Evolutionary conservation across 2,329 filamentous ascomycete genomes (phyloP), one percentile per base, ranked within the genome.

Genomic region (Exophiala sp.): DNA sequence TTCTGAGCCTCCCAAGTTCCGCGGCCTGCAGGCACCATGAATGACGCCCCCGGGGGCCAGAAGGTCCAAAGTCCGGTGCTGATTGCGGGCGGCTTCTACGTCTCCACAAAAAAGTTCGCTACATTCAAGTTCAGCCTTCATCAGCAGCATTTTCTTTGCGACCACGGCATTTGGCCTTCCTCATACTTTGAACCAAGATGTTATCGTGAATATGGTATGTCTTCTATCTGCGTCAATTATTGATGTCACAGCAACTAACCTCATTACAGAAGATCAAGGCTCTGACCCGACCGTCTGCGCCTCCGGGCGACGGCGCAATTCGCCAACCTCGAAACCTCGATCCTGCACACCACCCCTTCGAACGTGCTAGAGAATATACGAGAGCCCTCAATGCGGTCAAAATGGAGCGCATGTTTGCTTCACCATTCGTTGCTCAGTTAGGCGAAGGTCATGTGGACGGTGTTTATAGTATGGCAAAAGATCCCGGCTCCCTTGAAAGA

Each of bases 361-460:
- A 95, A 70, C 79, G 88, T 63, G 90, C 90, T 40, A 77, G 89
- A 68, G 90, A 95, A 72, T 91, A 89, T 65, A 88, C 83, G 11
- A 73, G 83, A 60, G 83, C 84, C 9, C 73, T 87, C 54, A 86
- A 88, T 79, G 90, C 90, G 21, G 88, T 89, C 51, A 96, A 96
- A 68, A 73, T 96, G 55, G 88, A 95, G 71, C 85, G 90, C 61
- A 91, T 96, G 85, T 95, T 95, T 68, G 84, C 84, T 23, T 77
- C 83, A 46, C 86, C 87, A 2, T 95, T 95, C 64, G 72, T 98
- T 38, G 86, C 79, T 1, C 88, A 96, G 67, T 80, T 98, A 19
- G 91, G 91, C 46, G 78, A 81, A 24, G 91, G 93, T 16, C 93
- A 98, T 70, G 87, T 96, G 48, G 93, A 98, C 64, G 93, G 93